Base-by-base conservation (phyloP, 345 rosid species). In the Euphorbia lathyris region DNA sequence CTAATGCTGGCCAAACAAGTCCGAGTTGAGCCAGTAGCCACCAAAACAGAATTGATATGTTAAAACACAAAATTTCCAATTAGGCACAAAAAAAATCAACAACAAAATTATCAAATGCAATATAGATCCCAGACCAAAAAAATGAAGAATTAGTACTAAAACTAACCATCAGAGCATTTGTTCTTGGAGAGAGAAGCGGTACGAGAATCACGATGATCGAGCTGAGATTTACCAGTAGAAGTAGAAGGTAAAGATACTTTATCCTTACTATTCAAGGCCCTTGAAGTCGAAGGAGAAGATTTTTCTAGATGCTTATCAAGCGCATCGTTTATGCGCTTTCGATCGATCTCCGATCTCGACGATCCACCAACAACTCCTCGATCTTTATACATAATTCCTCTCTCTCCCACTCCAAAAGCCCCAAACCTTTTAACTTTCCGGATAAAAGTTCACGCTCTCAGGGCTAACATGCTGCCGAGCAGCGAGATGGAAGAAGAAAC, bases 261-360 rank as follows among this genome's bases (percentile, higher is more conserved):
- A 53, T 89, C 97, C 78, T 85, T 89, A 66, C 77, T 78, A 65
- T 72, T 76, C 81, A 86, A 75, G 63, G 74, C 84, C 74, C 93
- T 84, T 34, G 98, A 90, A 70, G 98, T 87, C 20, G 96, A 90
- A 53, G 97, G 92, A 29, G 97, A 91, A 5, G 94, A 83, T 86
- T 91, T 93, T 86, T 88, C 92, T 0, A 93, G 83, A 65, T 93
- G 97, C 81, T 88, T 91, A 73, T 93, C 98, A 71, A 93, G 85
- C 60, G 91, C 96, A 76, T 91, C 95, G 52, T 87, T 91, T 79
- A 93, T 88, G 70, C 96, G 89, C 81, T 86, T 87, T 32, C 96
- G 94, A 84, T 93, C 98, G 61, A 89, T 74, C 85, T 91, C 95
- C 82, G 94, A 79, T 82, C 84, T 86, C 80, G 92, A 93, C 0